Evolutionary conservation across 805 yeast species (phyloP).

Genomic region (Lipomyces orientalis): DNA sequence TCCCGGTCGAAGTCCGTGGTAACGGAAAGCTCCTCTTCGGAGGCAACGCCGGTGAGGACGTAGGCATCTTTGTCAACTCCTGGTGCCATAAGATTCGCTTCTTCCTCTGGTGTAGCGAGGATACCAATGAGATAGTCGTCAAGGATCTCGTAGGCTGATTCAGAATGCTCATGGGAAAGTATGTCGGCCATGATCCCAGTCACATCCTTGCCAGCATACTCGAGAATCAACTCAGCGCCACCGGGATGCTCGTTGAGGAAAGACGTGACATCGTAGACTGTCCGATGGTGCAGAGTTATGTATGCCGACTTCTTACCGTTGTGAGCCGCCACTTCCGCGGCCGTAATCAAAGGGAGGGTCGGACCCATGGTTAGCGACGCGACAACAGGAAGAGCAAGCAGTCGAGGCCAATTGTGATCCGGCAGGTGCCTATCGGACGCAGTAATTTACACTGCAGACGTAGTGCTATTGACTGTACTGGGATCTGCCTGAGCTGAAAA

Average conservation of each 20-base stretch:
- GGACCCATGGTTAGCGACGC: conserved; percentile 3
- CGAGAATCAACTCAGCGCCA: conserved; percentile 60
- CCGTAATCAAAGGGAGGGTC: conserved; percentile 66
- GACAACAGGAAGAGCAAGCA: not conserved
- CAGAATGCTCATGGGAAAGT: conserved; percentile 77
- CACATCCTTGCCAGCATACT: conserved; percentile 48
- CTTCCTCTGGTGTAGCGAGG: conserved; percentile 81
- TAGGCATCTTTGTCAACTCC: conserved; percentile 47
- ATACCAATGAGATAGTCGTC: conserved; percentile 84
- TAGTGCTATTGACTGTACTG: not conserved
- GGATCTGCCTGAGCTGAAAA: no score
- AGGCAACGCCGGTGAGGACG: conserved; percentile 58
- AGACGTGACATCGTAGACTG: conserved; percentile 80
- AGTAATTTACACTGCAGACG: not conserved
- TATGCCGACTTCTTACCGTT: conserved; percentile 57
- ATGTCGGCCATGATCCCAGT: conserved; percentile 80
- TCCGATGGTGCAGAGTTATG: conserved; percentile 73
- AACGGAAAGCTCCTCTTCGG: conserved; percentile 72
- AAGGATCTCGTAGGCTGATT: conserved; percentile 82
- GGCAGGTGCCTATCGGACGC: not conserved
- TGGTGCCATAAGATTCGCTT: conserved; percentile 63
- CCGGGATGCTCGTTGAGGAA: conserved; percentile 78
- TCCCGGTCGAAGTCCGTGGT: conserved; percentile 81
- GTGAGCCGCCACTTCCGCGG: conserved; percentile 59
- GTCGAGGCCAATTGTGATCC: not conserved